Conservation (phyloP, 228 moss, liverwort and hornwort species). For the Sphagnum fallax region DNA sequence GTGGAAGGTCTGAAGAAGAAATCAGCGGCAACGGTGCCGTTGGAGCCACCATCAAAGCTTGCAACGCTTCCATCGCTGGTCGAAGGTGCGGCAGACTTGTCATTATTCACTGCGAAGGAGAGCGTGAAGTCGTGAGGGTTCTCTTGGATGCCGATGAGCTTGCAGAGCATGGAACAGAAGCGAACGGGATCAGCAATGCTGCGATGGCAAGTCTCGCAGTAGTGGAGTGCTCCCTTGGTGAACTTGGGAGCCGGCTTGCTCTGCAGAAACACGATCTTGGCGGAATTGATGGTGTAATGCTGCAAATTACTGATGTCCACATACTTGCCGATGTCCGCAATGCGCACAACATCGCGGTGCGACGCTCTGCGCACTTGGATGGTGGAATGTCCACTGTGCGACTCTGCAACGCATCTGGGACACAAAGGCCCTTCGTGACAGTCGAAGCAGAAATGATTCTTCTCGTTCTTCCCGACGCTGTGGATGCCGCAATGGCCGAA, state of each 20-base stretch:
- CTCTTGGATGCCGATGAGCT: conserved; percentile 31
- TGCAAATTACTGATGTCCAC: conserved; percentile 54
- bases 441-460: conserved; percentile 68
- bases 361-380: conserved; percentile 71
- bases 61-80: conserved; percentile 29
- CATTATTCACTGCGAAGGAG: conserved; percentile 14
- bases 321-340: conserved; percentile 45
- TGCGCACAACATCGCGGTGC: conserved; percentile 52
- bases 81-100: conserved; percentile 24
- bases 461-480: conserved; percentile 51
- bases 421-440: conserved; percentile 45
- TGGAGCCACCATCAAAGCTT: conserved; percentile 10
- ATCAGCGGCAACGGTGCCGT: conserved; percentile 5
- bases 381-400: conserved; percentile 41
- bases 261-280: conserved; percentile 71
- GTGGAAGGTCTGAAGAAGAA: conserved; percentile 27
- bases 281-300: conserved; percentile 59
- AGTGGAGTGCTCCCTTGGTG: conserved; percentile 39
- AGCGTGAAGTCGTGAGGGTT: conserved; percentile 35
- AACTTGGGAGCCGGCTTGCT: conserved; percentile 56
- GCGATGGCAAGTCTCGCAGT: conserved; percentile 62
- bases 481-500: conserved; percentile 39
- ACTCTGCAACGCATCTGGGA: conserved; percentile 23
- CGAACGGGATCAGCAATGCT: conserved; percentile 50
- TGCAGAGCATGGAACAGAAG: conserved; percentile 72